Evolutionary conservation across 768 basidiomycete species (phyloP), one percentile per base, ranked within the genome.

Genomic region (Xerocomus spinulosus): DNA sequence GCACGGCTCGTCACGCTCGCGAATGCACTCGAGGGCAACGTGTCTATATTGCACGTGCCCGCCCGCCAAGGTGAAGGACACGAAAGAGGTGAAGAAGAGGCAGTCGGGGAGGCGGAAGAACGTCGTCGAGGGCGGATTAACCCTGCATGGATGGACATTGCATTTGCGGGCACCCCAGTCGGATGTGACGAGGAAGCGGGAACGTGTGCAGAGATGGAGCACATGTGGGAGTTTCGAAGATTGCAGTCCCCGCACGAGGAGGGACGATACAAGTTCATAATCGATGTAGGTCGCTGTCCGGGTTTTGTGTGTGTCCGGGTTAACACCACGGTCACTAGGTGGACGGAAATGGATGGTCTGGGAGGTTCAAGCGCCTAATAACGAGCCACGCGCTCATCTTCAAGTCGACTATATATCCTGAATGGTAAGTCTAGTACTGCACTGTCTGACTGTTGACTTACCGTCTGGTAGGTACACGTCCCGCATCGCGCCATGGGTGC

Each of bases 371-470:
- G 51, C 70, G 82, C 4, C 68, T 86, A 2, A 72, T 86, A 4
- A 79, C 79, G 3, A 73, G 78, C 20, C 82, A 83, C 21, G 73
- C 83, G 0, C 66, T 84, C 14, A 68, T 86, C 5, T 78, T 87
- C 68, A 86, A 87, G 58, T 71, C 80, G 29, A 86, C 84, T 0
- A 75, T 86, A 51, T 86, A 82, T 58, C 84, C 83, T 0, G 86
- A 87, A 66, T 87, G 86, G 86, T 81, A 58, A 12, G 68, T 14
- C 9, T 10, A 4, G 9, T 28, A 28, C 26, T 5, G 10, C 26
- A 28, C 10, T 28, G 6, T 10, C 6, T 43, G 32, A 14, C 3
- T 12, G 9, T 33, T 40, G 18, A 17, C 34, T 35, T 5, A 35
- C 18, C 8, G 7, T 18, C 26, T 28, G 5, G 26, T 28, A 35